Evolutionary conservation across 208 protist species (phyloP).

Genomic region (Herpetomonas tarakana): DNA sequence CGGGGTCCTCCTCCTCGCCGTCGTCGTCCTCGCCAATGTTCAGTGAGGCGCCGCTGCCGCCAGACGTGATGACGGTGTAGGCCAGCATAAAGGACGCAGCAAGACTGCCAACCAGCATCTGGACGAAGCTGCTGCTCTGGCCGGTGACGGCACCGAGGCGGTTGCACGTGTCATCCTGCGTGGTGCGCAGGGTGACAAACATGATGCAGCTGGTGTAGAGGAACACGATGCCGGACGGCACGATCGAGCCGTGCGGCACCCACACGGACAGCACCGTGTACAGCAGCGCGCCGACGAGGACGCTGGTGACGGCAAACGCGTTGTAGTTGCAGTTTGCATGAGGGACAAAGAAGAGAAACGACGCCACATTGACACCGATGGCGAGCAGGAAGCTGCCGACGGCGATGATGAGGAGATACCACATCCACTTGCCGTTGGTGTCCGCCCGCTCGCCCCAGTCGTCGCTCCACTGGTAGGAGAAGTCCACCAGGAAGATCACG

Average conservation of each 20-base stretch:
- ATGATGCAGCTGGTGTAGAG: conserved; percentile 86
- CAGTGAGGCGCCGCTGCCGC: conserved; percentile 57
- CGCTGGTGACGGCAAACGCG: conserved; percentile 76
- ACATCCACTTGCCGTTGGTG: conserved; percentile 76
- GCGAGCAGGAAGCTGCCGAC: conserved; percentile 43
- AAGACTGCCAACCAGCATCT: conserved; percentile 58
- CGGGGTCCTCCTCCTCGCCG: conserved; percentile 75
- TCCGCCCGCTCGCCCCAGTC: conserved; percentile 87
- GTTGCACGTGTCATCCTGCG: conserved; percentile 64
- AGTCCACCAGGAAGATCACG: conserved; percentile 94
- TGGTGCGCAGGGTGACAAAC: conserved; percentile 80
- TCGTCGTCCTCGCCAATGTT: conserved; percentile 60
- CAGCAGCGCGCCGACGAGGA: conserved; percentile 66
- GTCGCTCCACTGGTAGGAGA: conserved; percentile 92
- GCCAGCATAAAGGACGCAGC: conserved; percentile 65
- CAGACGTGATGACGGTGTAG: conserved; percentile 73
- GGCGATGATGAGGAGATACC: conserved; percentile 74
- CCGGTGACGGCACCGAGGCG: conserved; percentile 22
- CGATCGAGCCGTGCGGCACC: conserved; percentile 84
- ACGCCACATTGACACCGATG: conserved; percentile 37
- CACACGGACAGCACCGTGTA: conserved; percentile 84
- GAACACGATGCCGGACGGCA: conserved; percentile 91
- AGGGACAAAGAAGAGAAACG: conserved; percentile 77
- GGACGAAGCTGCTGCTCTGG: conserved; percentile 15
- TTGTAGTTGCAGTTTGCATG: conserved; percentile 84